Conservation (phyloP, 345 rosid species). For the Eucalyptus curtisii region DNA sequence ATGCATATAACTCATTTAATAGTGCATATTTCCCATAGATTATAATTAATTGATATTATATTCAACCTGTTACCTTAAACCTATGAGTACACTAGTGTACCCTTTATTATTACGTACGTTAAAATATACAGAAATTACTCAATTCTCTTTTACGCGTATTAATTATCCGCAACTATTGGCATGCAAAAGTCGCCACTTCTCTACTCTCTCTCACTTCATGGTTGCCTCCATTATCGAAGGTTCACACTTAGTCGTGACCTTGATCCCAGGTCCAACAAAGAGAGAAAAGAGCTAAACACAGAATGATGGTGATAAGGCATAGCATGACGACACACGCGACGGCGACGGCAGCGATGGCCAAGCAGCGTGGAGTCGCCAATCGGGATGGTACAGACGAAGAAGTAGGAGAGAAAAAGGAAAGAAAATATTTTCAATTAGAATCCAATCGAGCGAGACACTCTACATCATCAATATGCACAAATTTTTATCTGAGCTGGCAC, state of each 20-base stretch:
- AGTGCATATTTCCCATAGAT: background rate
- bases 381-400: background rate
- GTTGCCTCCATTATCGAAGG: background rate
- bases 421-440: background rate
- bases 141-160: background rate
- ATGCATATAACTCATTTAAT: background rate
- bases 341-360: background rate
- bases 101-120: background rate
- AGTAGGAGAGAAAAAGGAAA: background rate
- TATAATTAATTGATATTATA: background rate
- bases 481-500: background rate
- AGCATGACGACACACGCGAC: background rate
- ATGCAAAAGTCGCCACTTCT: background rate
- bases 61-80: background rate
- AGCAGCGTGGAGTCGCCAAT: background rate
- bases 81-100: fast-evolving
- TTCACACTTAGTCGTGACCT: background rate
- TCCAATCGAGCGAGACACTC: background rate
- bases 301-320: background rate
- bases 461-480: background rate
- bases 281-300: no score
- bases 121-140: background rate
- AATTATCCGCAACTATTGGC: background rate
- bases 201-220: background rate
- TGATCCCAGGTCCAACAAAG: background rate